Evolutionary conservation across 192 early-diverging fungal species (phyloP).

Genomic region (Kickxella alabastrina): DNA sequence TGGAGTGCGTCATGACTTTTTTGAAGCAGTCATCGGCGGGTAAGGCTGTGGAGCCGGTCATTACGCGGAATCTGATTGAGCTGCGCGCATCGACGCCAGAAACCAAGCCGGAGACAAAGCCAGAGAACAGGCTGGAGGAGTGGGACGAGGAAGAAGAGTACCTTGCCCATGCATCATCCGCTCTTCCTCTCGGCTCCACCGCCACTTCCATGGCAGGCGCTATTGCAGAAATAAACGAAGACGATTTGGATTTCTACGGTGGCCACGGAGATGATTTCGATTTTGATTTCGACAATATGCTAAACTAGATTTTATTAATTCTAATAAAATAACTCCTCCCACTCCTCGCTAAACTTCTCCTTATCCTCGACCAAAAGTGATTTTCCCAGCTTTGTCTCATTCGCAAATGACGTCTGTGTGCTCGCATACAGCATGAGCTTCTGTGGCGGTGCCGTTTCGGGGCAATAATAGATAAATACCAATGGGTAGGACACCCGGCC

Average conservation of each 20-base stretch:
- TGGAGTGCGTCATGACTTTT: conserved; percentile 36
- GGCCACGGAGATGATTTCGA: conserved; percentile 30
- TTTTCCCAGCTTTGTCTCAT: conserved; percentile 60
- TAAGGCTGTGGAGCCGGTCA: conserved; percentile 25
- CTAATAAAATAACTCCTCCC: conserved; percentile 22
- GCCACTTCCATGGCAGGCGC: neutral
- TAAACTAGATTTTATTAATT: neutral
- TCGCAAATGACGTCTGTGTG: conserved; percentile 61
- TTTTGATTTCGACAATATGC: conserved; percentile 22
- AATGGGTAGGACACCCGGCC: conserved; percentile 73
- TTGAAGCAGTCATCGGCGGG: conserved; percentile 20
- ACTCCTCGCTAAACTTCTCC: conserved; percentile 63
- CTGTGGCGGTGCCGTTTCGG: conserved; percentile 43
- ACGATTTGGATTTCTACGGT: conserved; percentile 12
- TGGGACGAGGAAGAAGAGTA: no score
- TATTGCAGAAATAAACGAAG: conserved; percentile 3
- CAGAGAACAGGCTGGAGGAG: no score
- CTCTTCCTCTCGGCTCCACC: no score
- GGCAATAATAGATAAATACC: conserved; percentile 66
- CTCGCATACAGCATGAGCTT: conserved; percentile 53
- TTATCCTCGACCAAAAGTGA: conserved; percentile 69
- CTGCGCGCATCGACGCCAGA: conserved; percentile 6
- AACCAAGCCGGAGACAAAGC: no score
- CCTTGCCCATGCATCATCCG: no score
- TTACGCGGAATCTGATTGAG: conserved; percentile 29